These are phyloP conservation scores for Aspergillus amoenus DNA, from an alignment of 2,329 filamentous ascomycete genomes.

Conservation along the genomic window DNA sequence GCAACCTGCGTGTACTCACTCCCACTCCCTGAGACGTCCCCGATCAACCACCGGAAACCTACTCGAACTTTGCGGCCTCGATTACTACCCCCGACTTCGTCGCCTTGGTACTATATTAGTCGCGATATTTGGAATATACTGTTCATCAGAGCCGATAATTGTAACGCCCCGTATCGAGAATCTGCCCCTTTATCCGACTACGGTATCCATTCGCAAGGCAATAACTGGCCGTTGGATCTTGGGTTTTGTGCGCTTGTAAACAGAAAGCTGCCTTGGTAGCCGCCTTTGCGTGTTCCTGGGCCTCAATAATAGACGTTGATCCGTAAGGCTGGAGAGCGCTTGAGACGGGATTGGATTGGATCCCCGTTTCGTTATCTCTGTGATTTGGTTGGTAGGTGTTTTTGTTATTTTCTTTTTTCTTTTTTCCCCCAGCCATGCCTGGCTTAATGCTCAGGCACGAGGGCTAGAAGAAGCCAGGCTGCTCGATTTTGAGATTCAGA, in stretches of 20 bases:
- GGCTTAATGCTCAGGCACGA: not conserved
- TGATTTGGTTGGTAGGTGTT: constrained; percentile 7
- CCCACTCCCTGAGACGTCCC: not conserved
- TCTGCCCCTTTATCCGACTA: not conserved
- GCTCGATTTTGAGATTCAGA: not conserved
- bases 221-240: not conserved
- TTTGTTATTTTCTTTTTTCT: not conserved
- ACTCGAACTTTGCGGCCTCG: not conserved
- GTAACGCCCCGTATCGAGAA: not conserved
- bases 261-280: not conserved
- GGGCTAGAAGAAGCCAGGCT: not conserved
- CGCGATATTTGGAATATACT: not conserved
- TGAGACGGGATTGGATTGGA: not conserved
- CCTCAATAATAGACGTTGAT: not conserved
- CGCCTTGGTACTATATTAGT: not conserved
- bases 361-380: not conserved
- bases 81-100: not conserved
- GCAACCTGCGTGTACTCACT: not conserved
- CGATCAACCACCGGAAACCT: not conserved
- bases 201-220: not conserved
- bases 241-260: not conserved
- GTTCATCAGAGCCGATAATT: not conserved
- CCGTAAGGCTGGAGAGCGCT: not conserved
- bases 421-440: not conserved
- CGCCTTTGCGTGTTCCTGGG: not conserved